Conservation (phyloP, 305 asterid genomes). For the Solanum hybrid region DNA sequence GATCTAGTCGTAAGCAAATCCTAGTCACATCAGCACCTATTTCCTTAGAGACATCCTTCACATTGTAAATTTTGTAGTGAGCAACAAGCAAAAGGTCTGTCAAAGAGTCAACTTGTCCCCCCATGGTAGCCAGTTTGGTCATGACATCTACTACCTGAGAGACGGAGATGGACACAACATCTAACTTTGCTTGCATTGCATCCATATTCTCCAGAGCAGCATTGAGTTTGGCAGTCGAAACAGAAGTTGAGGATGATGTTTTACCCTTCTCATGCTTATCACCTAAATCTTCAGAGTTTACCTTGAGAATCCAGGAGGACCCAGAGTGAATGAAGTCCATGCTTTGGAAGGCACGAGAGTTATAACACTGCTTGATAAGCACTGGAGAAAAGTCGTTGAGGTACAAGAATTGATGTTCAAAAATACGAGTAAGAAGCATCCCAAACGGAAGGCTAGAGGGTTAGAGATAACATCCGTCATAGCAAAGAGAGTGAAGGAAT, state of each 20-base stretch:
- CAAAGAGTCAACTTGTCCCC: background rate
- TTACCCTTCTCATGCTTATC: background rate
- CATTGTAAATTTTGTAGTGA: background rate
- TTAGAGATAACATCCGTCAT: background rate
- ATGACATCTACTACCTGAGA: background rate
- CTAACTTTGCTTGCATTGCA: background rate
- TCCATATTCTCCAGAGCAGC: background rate
- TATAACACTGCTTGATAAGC: background rate
- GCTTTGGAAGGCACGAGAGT: background rate
- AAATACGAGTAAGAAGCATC: background rate
- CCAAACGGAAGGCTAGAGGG: background rate
- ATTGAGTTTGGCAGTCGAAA: background rate
- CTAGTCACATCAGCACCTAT: background rate
- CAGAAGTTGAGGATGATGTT: background rate
- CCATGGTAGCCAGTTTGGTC: too few species aligned
- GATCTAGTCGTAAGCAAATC: background rate
- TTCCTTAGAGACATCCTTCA: background rate
- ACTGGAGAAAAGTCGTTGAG: background rate
- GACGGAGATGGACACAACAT: background rate
- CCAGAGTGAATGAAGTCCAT: background rate
- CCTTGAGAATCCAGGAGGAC: background rate
- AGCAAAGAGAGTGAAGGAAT: background rate
- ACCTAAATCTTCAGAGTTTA: background rate
- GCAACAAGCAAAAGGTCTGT: background rate
- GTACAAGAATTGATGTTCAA: background rate